Evolutionary conservation across 1,139 yeast genomes (phyloP).

Genomic region (Taiozyma sp.): DNA sequence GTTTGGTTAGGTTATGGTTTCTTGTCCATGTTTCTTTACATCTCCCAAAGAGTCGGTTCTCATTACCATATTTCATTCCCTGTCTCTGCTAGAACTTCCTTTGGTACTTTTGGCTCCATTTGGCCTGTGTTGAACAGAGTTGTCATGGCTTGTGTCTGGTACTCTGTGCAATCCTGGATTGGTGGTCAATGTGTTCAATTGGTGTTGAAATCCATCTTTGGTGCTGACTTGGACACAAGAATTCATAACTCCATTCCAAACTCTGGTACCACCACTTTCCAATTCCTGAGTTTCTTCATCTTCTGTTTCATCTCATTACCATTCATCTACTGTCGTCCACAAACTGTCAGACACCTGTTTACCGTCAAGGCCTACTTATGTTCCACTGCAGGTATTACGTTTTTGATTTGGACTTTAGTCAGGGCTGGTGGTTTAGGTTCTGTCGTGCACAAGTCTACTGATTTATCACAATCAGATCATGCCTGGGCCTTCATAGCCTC

Average conservation of each 20-base stretch:
- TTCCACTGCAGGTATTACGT: slow-evolving; percentile 77
- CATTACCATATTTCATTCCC: slow-evolving; percentile 78
- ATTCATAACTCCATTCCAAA: slow-evolving; percentile 48
- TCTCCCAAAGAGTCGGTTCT: slow-evolving; percentile 69
- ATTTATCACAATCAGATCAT: slow-evolving; percentile 51
- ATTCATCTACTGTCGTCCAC: slow-evolving; percentile 77
- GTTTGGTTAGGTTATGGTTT: slow-evolving; percentile 72
- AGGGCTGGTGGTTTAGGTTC: slow-evolving; percentile 70
- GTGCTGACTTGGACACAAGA: slow-evolving; percentile 47
- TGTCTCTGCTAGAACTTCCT: slow-evolving; percentile 65
- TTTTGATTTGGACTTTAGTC: slow-evolving; percentile 77
- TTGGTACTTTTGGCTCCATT: slow-evolving; percentile 73
- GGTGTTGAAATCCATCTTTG: slow-evolving; percentile 65
- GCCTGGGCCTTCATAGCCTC: slow-evolving; percentile 83
- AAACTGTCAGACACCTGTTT: slow-evolving; percentile 74
- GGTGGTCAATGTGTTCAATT: slow-evolving; percentile 81
- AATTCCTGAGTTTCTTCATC: slow-evolving; percentile 68
- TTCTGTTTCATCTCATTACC: slow-evolving; percentile 79
- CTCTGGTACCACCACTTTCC: slow-evolving; percentile 59
- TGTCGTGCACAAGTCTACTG: slow-evolving; percentile 48
- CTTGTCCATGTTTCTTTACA: slow-evolving; percentile 57
- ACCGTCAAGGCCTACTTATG: slow-evolving; percentile 73
- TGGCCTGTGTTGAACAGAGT: slow-evolving; percentile 83
- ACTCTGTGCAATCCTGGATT: slow-evolving; percentile 75
- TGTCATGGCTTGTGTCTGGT: slow-evolving; percentile 83